phyloP scores from a whole-genome alignment of 805 yeast species.

The Wickerhamomyces xylosicus region DNA sequence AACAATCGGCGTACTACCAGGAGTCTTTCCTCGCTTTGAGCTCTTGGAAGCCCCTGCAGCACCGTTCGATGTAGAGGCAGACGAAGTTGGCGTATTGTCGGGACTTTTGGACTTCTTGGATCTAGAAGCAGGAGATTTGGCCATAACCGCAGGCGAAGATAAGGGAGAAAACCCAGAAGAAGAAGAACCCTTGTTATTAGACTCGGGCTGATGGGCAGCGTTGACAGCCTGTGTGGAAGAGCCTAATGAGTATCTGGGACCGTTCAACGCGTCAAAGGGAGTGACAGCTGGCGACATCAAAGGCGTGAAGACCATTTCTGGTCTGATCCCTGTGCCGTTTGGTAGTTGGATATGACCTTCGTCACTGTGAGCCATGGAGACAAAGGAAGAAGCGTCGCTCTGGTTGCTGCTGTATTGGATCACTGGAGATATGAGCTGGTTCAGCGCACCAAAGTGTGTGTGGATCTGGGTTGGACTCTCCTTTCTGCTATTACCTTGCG shows the following conservation, averaged over 20 bases:
- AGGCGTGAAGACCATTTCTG: conserved; percentile 64
- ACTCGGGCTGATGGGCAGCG: conserved; percentile 1
- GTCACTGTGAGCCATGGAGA: conserved; percentile 11
- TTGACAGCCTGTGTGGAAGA: conserved; percentile 3
- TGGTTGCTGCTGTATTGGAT: conserved; percentile 2
- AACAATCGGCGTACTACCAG: conserved; percentile 27
- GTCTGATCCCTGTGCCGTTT: conserved; percentile 24
- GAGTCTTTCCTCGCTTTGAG: conserved; percentile 26
- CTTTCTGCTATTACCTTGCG: background rate
- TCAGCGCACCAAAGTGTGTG: conserved; percentile 18
- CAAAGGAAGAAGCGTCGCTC: conserved; percentile 6
- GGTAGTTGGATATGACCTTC: conserved; percentile 2
- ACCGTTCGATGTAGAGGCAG: conserved; percentile 1
- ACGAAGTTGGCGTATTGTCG: conserved; percentile 3
- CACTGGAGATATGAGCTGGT: conserved; percentile 1
- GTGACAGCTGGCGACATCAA: conserved; percentile 69
- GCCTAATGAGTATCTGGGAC: too few species aligned
- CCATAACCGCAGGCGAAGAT: conserved; percentile 61
- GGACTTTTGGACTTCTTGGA: conserved; percentile 11
- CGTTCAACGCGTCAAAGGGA: conserved; percentile 33
- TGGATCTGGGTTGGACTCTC: conserved; percentile 5
- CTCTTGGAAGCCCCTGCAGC: conserved; percentile 14
- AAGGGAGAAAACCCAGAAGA: conserved; percentile 31
- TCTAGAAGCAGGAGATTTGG: conserved; percentile 20
- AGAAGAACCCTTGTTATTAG: conserved; percentile 4